Conservation (phyloP, 1,139 yeast genomes). For the Wickerhamiella pararugosa region DNA sequence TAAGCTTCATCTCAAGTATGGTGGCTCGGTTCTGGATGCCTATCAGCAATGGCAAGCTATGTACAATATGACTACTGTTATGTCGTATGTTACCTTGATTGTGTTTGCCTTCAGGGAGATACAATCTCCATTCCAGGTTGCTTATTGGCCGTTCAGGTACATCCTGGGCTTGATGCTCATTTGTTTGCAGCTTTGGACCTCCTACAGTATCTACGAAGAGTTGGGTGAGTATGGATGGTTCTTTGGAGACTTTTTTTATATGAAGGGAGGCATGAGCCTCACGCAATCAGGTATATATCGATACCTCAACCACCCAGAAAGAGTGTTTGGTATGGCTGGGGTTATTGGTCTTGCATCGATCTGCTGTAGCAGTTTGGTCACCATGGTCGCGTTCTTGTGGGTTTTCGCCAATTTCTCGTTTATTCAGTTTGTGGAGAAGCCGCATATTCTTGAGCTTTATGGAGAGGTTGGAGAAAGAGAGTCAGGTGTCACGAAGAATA, state of each 20-base stretch:
- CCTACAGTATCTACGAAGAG: conserved; percentile 52
- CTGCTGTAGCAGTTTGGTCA: conserved; percentile 43
- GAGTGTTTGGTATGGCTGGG: conserved; percentile 68
- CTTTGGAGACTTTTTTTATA: conserved; percentile 73
- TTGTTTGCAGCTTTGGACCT: conserved; percentile 56
- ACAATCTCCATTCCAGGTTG: conserved; percentile 21
- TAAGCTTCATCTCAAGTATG: conserved; percentile 48
- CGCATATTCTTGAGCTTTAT: conserved; percentile 66
- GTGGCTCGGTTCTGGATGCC: conserved; percentile 52
- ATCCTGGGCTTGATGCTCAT: conserved; percentile 43
- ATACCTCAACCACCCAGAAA: conserved; percentile 74
- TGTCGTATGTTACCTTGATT: conserved; percentile 29
- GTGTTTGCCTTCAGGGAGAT: conserved; percentile 27
- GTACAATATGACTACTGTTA: conserved; percentile 37
- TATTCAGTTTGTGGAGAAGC: conserved; percentile 60
- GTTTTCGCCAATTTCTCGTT: conserved; percentile 50
- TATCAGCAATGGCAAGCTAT: conserved; percentile 64
- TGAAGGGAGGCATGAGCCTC: conserved; percentile 34
- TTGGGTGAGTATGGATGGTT: conserved; percentile 85
- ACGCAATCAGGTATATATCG: conserved; percentile 78
- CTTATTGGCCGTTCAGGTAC: conserved; percentile 37
- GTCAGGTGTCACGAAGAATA: conserved; percentile 54
- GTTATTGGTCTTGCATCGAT: conserved; percentile 66
- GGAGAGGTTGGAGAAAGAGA: conserved; percentile 37
- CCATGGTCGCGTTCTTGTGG: conserved; percentile 49